A percentile compares a stretch with the other conserved stretches of the same genome.
These are phyloP conservation scores for Mucor racemosus DNA, from an alignment of 371 early-diverging fungal genomes.

Conservation along the genomic window DNA sequence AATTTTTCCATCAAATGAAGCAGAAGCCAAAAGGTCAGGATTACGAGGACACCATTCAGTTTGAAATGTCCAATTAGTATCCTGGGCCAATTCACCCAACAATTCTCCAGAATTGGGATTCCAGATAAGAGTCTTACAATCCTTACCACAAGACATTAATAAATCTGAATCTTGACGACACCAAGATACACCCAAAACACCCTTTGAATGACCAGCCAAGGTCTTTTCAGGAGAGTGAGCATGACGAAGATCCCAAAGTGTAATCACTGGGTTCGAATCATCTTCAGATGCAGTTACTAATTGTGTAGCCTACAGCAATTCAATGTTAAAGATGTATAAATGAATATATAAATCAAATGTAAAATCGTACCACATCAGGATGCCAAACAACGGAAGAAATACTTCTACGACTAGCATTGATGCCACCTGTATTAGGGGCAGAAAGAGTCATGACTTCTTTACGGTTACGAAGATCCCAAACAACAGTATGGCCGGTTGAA, in stretches of 20 bases:
- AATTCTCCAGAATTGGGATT: slow-evolving; percentile 74
- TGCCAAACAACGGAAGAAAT: slow-evolving; percentile 94
- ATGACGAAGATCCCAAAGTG: slow-evolving; percentile 93
- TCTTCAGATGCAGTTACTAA: slow-evolving; percentile 74
- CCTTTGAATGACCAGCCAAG: slow-evolving; percentile 82
- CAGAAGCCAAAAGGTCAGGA: slow-evolving; percentile 83
- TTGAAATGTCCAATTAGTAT: slow-evolving; percentile 90
- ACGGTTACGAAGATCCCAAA: slow-evolving; percentile 94
- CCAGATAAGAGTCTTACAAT: slow-evolving; percentile 91
- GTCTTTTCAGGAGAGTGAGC: slow-evolving; percentile 87
- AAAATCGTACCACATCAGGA: slow-evolving; percentile 78
- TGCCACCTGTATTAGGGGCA: slow-evolving; percentile 43
- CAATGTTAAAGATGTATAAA: not conserved
- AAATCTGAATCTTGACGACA: slow-evolving; percentile 89
- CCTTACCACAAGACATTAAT: slow-evolving; percentile 89
- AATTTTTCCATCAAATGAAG: slow-evolving; percentile 89
- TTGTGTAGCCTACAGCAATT: slow-evolving; percentile 21
- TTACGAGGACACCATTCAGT: slow-evolving; percentile 87
- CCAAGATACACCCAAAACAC: slow-evolving; percentile 92
- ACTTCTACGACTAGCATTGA: slow-evolving; percentile 20
- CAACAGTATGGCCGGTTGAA: slow-evolving; percentile 89
- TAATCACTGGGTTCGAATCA: slow-evolving; percentile 82
- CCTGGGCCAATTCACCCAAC: slow-evolving; percentile 75
- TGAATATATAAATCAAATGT: not conserved
- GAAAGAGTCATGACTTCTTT: slow-evolving; percentile 85